Conservation (phyloP, 257 asterid species). For the Ophiorrhiza pumila region DNA sequence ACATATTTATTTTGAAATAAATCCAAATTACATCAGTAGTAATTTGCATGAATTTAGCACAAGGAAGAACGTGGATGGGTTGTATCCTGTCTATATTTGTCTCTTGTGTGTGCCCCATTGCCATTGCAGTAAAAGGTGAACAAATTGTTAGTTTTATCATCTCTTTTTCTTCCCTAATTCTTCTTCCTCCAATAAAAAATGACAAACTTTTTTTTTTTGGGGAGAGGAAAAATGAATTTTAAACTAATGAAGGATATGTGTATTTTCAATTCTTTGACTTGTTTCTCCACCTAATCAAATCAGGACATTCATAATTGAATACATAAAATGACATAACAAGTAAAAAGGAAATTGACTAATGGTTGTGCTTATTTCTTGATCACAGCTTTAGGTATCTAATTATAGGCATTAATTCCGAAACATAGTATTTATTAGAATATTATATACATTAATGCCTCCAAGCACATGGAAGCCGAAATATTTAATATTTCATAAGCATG, state of each 20-base stretch:
- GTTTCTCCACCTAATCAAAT: too few relatives aligned
- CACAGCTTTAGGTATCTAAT: too few relatives aligned
- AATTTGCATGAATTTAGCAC: background rate
- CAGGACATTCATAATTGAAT: too few relatives aligned
- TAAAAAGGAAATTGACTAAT: too few relatives aligned
- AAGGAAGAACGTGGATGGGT: constrained; percentile 6
- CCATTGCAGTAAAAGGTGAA: background rate
- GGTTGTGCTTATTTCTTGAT: too few relatives aligned
- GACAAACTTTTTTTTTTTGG: too few relatives aligned
- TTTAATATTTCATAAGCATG: background rate
- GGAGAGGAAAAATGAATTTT: too few relatives aligned
- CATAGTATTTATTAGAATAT: background rate
- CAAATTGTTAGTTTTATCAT: background rate
- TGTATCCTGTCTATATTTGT: constrained; percentile 10
- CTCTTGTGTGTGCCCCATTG: background rate
- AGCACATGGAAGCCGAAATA: constrained; percentile 20
- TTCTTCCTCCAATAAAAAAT: background rate
- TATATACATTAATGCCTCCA: background rate
- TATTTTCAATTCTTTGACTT: too few relatives aligned
- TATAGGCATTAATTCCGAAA: background rate
- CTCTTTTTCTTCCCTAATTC: background rate
- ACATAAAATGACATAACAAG: too few relatives aligned
- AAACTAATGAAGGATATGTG: too few relatives aligned
- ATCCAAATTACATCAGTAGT: background rate
- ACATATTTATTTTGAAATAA: background rate